Evolutionary conservation across 495 filamentous ascomycete genomes (phyloP), one percentile per base, ranked within the genome.

Genomic region (Clavariopsis aquatica): DNA sequence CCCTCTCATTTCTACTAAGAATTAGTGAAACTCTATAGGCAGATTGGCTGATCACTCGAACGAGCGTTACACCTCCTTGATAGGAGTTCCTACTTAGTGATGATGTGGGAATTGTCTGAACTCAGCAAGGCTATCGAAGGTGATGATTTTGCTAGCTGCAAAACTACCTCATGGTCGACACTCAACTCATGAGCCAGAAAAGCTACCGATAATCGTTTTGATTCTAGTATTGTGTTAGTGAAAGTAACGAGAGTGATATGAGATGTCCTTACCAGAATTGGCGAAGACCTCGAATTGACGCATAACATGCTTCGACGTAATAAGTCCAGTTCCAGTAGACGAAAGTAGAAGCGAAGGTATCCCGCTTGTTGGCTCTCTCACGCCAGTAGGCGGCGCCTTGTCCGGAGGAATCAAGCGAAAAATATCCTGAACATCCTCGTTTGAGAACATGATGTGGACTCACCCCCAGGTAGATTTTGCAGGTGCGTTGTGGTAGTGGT

Each of bases 111-210:
- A 8, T 58, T 43, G 28, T 66, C 34, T 28, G 17, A 49, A 38
- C 58, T 66, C 29, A 70, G 29, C 20, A 70, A 29, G 20, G 53
- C 57, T 2, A 58, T 34, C 13, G 28, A 20, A 19, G 52, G 63
- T 20, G n/a, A 57, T 3, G 43, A 41, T 20, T 56, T 20, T 2
- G 60, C 58, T 20, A 62, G 24, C 15, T 53, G 17, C 8, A 66
- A 47, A 15, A 63, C 41, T 8, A 38, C 22, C 3, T 51, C 27
- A 19, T 2, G 15, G 31, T 51, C 53, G 8, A 66, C 31, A 20
- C 36, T 52, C 10, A 70, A 27, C 19, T 51, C 46, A 9, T 59
- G 47, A 22, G 36, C 31, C 4, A 70, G 24, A 19, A 24, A 49
- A 6, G 63, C 15, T 22, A 70, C 43, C 19, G 62, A 43, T 12